A percentile compares a stretch with the other conserved stretches of the same genome.
phyloP scores from a whole-genome alignment of 352 stramenopile species.

The Globisporangium parvum region DNA sequence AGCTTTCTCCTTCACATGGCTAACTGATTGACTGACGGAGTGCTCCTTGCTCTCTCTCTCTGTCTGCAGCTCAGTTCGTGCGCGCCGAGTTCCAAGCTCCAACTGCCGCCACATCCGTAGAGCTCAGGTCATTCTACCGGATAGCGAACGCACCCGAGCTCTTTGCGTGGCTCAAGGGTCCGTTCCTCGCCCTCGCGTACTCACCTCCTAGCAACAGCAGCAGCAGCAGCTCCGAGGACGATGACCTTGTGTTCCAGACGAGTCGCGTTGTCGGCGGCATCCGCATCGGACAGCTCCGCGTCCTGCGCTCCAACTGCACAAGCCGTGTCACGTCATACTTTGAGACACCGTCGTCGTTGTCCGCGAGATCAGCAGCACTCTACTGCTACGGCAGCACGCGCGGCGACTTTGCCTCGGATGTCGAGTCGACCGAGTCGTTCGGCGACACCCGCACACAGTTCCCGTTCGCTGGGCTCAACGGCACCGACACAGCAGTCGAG shows the following conservation, averaged over 20 bases:
- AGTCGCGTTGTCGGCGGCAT: slow-evolving; percentile 38
- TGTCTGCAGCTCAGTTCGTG: slow-evolving; percentile 13
- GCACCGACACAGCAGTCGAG: slow-evolving; percentile 23
- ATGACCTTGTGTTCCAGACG: slow-evolving; percentile 11
- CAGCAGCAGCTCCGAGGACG: background rate
- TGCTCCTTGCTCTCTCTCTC: background rate
- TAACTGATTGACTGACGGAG: background rate
- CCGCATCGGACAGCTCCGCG: slow-evolving; percentile 41
- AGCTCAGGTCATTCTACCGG: slow-evolving; percentile 12
- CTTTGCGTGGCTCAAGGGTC: slow-evolving; percentile 25
- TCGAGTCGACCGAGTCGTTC: slow-evolving; percentile 19
- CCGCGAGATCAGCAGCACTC: background rate
- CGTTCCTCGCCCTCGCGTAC: slow-evolving; percentile 23
- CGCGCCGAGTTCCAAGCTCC: slow-evolving; percentile 7
- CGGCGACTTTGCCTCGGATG: slow-evolving; percentile 16
- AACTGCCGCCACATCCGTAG: background rate
- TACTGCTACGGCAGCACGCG: slow-evolving; percentile 20
- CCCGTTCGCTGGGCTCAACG: slow-evolving; percentile 27
- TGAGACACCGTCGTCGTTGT: background rate
- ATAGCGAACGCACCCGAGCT: slow-evolving; percentile 20
- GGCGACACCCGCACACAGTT: slow-evolving; percentile 14
- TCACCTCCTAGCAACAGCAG: background rate
- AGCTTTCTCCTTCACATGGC: too few species aligned
- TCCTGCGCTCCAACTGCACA: slow-evolving; percentile 27
- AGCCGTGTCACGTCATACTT: slow-evolving; percentile 26